These are phyloP conservation scores for Tolypocladium amazonense DNA, from an alignment of 2,329 filamentous ascomycete genomes.

Conservation along the genomic window DNA sequence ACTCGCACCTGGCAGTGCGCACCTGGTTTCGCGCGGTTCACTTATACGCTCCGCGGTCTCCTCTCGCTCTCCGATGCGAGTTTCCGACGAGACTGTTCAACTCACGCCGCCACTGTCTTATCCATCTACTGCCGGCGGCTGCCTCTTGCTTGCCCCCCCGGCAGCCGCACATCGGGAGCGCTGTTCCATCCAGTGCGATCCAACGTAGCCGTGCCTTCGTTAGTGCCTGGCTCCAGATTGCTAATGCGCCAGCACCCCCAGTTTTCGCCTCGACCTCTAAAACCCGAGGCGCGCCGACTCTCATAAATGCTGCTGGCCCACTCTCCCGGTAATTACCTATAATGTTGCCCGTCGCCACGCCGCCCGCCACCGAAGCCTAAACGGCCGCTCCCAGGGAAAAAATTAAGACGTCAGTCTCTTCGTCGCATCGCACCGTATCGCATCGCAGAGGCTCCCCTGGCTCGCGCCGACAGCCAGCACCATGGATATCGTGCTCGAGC, in stretches of 20 bases:
- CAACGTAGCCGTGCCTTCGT: not conserved
- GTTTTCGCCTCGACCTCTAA: not conserved
- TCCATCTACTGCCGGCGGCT: not conserved
- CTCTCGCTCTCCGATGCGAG: not conserved
- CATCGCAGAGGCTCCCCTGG: not conserved
- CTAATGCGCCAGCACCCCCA: not conserved
- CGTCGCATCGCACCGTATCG: not conserved
- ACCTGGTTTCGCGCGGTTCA: not conserved
- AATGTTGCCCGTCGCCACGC: not conserved
- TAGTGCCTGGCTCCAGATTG: no score
- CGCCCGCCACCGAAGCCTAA: not conserved
- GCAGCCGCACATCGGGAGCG: not conserved
- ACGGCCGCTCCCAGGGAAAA: not conserved
- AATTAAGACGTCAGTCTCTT: not conserved
- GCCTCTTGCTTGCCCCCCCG: no score
- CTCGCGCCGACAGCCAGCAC: conserved; percentile 14
- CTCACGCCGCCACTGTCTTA: not conserved
- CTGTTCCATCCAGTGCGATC: not conserved
- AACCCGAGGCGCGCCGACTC: not conserved
- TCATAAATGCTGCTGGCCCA: not conserved
- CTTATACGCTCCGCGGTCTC: not conserved
- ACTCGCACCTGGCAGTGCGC: no score
- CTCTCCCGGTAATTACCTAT: not conserved
- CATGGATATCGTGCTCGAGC: conserved; percentile 90
- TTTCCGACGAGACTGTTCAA: not conserved